A percentile compares a stretch with the other conserved stretches of the same genome.
Conservation (phyloP, 2,329 filamentous ascomycete species). For the Colletotrichum sp. region DNA sequence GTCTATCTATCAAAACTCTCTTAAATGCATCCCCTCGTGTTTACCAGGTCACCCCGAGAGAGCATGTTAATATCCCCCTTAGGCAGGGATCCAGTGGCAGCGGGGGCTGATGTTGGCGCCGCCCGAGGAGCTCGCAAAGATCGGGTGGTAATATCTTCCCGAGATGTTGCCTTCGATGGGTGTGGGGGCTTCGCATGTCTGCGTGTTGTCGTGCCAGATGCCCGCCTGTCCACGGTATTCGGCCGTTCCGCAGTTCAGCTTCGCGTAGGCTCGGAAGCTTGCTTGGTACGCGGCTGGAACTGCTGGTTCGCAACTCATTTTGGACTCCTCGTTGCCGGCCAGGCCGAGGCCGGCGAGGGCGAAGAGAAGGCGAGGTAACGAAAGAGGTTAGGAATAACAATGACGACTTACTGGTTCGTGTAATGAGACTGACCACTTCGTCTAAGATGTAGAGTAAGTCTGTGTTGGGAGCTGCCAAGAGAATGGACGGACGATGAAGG, state of each 20-base stretch:
- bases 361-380: not conserved
- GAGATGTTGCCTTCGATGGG: not conserved
- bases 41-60: too few relatives aligned
- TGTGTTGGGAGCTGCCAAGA: not conserved
- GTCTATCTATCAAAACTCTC: too few relatives aligned
- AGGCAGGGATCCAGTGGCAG: not conserved
- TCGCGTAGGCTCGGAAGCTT: not conserved
- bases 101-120: not conserved
- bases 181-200: not conserved
- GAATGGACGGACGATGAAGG: not conserved
- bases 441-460: not conserved
- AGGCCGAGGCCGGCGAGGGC: not conserved
- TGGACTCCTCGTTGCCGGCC: not conserved
- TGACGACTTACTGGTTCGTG: not conserved
- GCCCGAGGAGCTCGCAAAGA: not conserved
- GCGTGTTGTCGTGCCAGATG: not conserved
- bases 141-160: not conserved
- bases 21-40: too few relatives aligned
- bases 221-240: not conserved
- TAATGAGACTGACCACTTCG: not conserved
- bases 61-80: not conserved
- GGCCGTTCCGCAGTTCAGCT: not conserved
- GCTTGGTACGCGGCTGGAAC: not conserved
- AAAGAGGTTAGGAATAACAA: rapidly evolving
- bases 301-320: not conserved